Evolutionary conservation across 352 stramenopile genomes (phyloP), one percentile per base, ranked within the genome.

Genomic region (Phytophthora multivora): DNA sequence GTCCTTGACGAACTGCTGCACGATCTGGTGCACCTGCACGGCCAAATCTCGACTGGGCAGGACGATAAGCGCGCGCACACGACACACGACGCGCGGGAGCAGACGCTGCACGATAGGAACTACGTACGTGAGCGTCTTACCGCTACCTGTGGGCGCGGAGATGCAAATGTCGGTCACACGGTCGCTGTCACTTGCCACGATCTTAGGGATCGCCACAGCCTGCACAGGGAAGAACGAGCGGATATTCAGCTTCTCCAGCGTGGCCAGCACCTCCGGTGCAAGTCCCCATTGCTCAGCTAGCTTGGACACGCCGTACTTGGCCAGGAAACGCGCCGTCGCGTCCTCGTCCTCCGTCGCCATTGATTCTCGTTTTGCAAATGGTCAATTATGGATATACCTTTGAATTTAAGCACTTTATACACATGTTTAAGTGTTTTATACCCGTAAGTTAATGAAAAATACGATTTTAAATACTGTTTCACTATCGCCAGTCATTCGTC

Each of bases 121-220:
- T 11, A 98, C 86, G 79, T 98, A 99, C 18, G 95, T 93, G 15
- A 99, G 81, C 40, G 97, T 99, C 71, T 99, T 99, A 46, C 97
- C 97, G 53, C 81, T 98, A 15, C 97, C 97, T 18, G 97, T 99
- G 7, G 97, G 97, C 30, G 97, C 96, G 36, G 94, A 95, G 69
- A 99, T 98, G 75, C 96, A 99, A 36, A 99, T 85, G 76, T 99
- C 97, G 11, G 80, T 90, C 50, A 88, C 76, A 51, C 81, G 83
- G 61, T 92, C 83, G 55, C 77, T 85, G 63, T 89, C 86, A 21
- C 75, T 85, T 50, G 90, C 78, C 40, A 99, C 80, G 18, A 98
- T 71, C 63, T 93, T 92, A 40, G 84, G 93, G 70, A 99, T 98
- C 18, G 96, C 93, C 52, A 97, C 85, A 30, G 89, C 88, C 66